phyloP scores from a whole-genome alignment of 192 early-diverging fungal species.

The Glomus cerebriforme region DNA sequence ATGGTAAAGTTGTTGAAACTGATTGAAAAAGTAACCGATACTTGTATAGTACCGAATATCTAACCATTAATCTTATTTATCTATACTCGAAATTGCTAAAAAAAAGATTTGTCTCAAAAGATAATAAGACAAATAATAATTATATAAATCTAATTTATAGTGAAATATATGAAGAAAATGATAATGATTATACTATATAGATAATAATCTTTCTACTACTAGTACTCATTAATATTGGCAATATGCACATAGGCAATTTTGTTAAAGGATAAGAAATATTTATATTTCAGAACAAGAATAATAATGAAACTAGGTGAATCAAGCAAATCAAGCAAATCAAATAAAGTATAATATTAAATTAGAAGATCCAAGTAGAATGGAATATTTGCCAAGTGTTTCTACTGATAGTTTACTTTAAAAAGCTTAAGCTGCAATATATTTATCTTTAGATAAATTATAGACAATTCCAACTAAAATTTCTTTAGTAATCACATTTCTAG shows the following conservation, averaged over 20 bases:
- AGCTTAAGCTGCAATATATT: too few species aligned
- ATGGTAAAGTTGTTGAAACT: background rate
- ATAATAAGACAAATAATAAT: background rate
- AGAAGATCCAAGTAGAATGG: too few species aligned
- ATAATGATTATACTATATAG: background rate
- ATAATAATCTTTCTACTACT: background rate
- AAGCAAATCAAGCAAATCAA: too few species aligned
- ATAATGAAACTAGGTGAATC: too few species aligned
- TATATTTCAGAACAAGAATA: too few species aligned
- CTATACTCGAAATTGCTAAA: background rate
- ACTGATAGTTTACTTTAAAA: too few species aligned
- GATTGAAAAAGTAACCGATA: background rate
- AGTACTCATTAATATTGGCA: background rate
- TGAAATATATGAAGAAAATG: background rate
- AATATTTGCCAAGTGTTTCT: too few species aligned
- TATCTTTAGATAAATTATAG: too few species aligned
- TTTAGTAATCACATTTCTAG: too few species aligned
- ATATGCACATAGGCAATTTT: background rate
- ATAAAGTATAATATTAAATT: too few species aligned
- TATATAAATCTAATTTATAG: conserved; percentile 1
- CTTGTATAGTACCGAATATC: background rate
- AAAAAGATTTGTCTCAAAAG: background rate
- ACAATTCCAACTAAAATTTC: too few species aligned
- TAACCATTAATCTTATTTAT: background rate
- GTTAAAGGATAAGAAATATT: background rate